These are phyloP conservation scores for Metschnikowia anglica DNA, from an alignment of 805 yeast genomes.

Conservation along the genomic window DNA sequence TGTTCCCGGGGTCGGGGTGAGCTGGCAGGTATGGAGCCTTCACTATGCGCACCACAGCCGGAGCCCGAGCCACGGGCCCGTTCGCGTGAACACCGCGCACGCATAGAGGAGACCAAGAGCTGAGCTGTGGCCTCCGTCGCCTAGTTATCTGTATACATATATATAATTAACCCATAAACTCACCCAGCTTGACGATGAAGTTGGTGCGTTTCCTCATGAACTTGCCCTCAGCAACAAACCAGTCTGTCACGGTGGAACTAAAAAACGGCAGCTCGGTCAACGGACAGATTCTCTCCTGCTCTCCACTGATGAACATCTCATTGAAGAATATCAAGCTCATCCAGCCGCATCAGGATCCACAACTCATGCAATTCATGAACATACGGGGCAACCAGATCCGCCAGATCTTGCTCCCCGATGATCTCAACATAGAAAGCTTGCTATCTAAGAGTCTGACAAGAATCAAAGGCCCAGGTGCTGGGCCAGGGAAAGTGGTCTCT, in stretches of 20 bases:
- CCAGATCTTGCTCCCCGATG: slow-evolving; percentile 80
- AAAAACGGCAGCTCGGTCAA: slow-evolving; percentile 86
- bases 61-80: too few species aligned
- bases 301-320: slow-evolving; percentile 89
- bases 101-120: too few species aligned
- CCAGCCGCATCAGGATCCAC: slow-evolving; percentile 65
- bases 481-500: slow-evolving; percentile 30
- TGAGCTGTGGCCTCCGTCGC: too few species aligned
- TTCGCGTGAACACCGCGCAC: too few species aligned
- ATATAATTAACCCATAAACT: too few species aligned
- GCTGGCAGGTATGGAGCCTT: too few species aligned
- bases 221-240: slow-evolving; percentile 59
- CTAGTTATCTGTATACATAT: too few species aligned
- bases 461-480: slow-evolving; percentile 45
- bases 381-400: slow-evolving; percentile 89
- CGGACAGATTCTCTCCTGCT: slow-evolving; percentile 80
- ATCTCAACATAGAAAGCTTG: slow-evolving; percentile 67
- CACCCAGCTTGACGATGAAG: slow-evolving; percentile 48
- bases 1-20: too few species aligned
- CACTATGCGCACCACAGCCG: too few species aligned
- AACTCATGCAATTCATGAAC: slow-evolving; percentile 71
- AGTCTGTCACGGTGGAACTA: slow-evolving; percentile 85
- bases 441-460: slow-evolving; percentile 51
- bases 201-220: slow-evolving; percentile 79
- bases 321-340: slow-evolving; percentile 79